phyloP scores from a whole-genome alignment of 257 asterid species.

The Lycium barbarum region DNA sequence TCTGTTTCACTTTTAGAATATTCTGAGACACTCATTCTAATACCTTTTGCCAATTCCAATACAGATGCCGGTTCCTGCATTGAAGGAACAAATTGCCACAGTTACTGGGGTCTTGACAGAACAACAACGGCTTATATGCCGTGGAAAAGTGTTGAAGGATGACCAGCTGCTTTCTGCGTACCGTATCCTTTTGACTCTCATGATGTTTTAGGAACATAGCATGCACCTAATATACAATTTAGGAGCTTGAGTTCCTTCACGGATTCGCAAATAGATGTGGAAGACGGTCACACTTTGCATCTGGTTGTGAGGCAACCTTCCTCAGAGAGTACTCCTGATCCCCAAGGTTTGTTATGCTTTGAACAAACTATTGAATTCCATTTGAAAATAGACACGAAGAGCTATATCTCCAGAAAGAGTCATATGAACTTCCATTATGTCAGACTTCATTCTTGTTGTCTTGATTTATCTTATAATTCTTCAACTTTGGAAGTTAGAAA shows the following conservation, averaged over 20 bases:
- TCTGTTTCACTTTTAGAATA: background rate
- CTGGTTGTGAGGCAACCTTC: conserved; percentile 84
- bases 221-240: conserved; percentile 1
- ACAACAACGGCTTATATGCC: conserved; percentile 99
- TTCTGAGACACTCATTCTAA: background rate
- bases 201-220: background rate
- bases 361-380: background rate
- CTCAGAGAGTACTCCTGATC: conserved; percentile 54
- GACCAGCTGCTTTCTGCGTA: conserved; percentile 98
- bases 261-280: conserved; percentile 67
- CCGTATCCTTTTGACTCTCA: conserved; percentile 74
- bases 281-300: conserved; percentile 97
- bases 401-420: background rate
- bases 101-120: conserved; percentile 89
- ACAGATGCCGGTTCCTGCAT: conserved; percentile 94
- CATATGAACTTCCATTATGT: conserved; percentile 15
- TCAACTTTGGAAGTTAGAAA: conserved; percentile 10
- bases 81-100: conserved; percentile 87
- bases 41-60: conserved; percentile 24
- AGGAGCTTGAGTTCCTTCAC: conserved; percentile 59
- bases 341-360: conserved; percentile 36
- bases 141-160: conserved; percentile 94
- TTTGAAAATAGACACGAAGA: background rate
- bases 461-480: conserved; percentile 25
- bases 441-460: background rate